A percentile compares a stretch with the other conserved stretches of the same genome.
Conservation (phyloP, 2,329 filamentous ascomycete genomes). For the Ramichloridium luteum region DNA sequence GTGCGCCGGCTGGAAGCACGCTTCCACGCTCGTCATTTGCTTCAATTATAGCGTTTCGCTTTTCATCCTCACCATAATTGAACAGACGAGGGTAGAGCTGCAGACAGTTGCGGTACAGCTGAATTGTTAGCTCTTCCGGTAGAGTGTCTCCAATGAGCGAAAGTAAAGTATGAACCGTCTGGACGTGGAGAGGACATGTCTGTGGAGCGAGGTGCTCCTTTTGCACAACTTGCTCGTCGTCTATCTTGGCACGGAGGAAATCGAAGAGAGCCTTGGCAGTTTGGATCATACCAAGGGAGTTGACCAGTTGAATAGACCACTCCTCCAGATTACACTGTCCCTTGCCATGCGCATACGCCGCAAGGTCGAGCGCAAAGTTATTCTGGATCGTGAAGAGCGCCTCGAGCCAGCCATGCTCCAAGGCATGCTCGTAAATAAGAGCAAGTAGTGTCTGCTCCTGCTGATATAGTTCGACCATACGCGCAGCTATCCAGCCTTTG, state of each 20-base stretch:
- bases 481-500: slow-evolving; percentile 69
- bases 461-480: slow-evolving; percentile 66
- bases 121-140: slow-evolving; percentile 58
- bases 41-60: slow-evolving; percentile 79
- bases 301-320: slow-evolving; percentile 61
- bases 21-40: slow-evolving; percentile 73
- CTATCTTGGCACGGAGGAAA: slow-evolving; percentile 74
- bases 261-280: slow-evolving; percentile 62
- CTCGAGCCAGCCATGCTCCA: slow-evolving; percentile 73
- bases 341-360: slow-evolving; percentile 71
- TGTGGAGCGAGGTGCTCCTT: slow-evolving; percentile 54
- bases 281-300: slow-evolving; percentile 29
- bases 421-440: slow-evolving; percentile 65
- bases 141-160: slow-evolving; percentile 55
- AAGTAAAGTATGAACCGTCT: slow-evolving; percentile 71
- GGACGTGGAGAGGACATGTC: slow-evolving; percentile 67
- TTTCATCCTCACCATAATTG: slow-evolving; percentile 74
- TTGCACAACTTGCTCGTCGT: slow-evolving; percentile 65
- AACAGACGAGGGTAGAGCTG: slow-evolving; percentile 87
- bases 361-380: slow-evolving; percentile 77
- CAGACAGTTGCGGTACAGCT: slow-evolving; percentile 76
- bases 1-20: slow-evolving; percentile 62
- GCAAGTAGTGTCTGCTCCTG: slow-evolving; percentile 54
- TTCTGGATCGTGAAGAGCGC: slow-evolving; percentile 66
- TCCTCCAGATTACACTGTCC: slow-evolving; percentile 66